Percentiles rank a stretch among this genome's conserved stretches.
Conservation (phyloP, 2,329 filamentous ascomycete genomes). For the Grosmannia penicillata region DNA sequence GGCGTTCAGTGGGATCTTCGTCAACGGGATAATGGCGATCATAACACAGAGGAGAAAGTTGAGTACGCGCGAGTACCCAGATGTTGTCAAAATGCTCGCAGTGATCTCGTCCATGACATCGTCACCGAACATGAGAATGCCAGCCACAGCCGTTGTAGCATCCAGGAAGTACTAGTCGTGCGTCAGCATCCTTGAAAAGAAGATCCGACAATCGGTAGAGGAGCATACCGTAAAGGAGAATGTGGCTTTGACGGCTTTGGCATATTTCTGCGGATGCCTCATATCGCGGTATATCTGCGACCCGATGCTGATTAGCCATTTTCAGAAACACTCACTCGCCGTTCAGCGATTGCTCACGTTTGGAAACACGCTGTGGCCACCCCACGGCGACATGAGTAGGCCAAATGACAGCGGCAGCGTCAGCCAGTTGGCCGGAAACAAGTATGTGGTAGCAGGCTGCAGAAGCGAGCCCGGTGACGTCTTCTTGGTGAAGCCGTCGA, state of each 20-base stretch:
- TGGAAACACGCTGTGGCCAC: constrained; percentile 58
- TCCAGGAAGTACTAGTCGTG: constrained; percentile 56
- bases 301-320: neutral
- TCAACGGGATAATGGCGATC: constrained; percentile 84
- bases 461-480: constrained; percentile 68
- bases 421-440: constrained; percentile 76
- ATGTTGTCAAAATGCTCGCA: constrained; percentile 65
- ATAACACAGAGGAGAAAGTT: constrained; percentile 73
- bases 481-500: constrained; percentile 77
- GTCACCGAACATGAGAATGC: constrained; percentile 90
- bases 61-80: constrained; percentile 58
- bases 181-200: neutral
- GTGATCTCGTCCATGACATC: constrained; percentile 80
- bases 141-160: constrained; percentile 64
- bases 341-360: too few species aligned
- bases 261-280: constrained; percentile 68
- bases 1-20: constrained; percentile 84
- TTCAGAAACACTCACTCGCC: too few species aligned
- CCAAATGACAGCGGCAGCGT: constrained; percentile 81
- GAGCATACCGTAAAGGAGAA: constrained; percentile 18
- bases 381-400: constrained; percentile 66
- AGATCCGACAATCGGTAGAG: neutral
- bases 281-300: constrained; percentile 44
- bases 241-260: constrained; percentile 18
- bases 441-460: constrained; percentile 62